Evolutionary conservation across 2,329 filamentous ascomycete species (phyloP), one percentile per base, ranked within the genome.

Genomic region (Aspergillus sp.): DNA sequence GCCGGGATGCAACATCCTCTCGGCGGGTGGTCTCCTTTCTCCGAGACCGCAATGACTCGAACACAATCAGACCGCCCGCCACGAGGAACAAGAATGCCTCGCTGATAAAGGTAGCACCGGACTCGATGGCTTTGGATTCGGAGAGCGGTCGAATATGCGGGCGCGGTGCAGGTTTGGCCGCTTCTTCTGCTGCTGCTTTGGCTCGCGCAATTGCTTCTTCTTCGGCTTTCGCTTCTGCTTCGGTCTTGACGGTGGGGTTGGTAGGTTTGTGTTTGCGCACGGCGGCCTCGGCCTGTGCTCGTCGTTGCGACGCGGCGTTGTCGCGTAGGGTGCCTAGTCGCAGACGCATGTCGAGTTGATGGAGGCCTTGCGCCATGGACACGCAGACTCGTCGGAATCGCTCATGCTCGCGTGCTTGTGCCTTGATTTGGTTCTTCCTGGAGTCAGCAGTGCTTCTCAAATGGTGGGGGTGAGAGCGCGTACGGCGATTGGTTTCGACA

Each of bases 401-500:
- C 49, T 86, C 83, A 76, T 88, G 85, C 67, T 88, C 84, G 60
- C 82, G 82, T 17, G 85, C 85, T 72, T 86, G 84, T 49, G 76
- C 76, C 69, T 87, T 88, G 68, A 88, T 86, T 66, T 78, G 78
- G 63, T 84, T 87, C 85, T 87, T 65, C n/a, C 16, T 32, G 45
- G 7, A 38, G 61, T 69, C 51, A 70, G 65, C 56, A 30, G 26
- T 30, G 26, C 3, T 30, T 30, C 26, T 30, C 26, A 8, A 30
- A 30, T 30, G 26, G 26, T 30, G 9, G 26, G 26, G 26, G 35
- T 38, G 35, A 17, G 35, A 55, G 54, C 9, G 20, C 65, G 52
- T 76, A 87, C 85, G 58, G 83, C 84, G 64, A 88, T 83, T 2
- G 85, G 85, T 65, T 88, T 88, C 13, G 85, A 85, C 24, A 86